A percentile compares a stretch with the other conserved stretches of the same genome.
Evolutionary conservation across 2,329 filamentous ascomycete genomes (phyloP).

Genomic region (Ophiostoma quercus): DNA sequence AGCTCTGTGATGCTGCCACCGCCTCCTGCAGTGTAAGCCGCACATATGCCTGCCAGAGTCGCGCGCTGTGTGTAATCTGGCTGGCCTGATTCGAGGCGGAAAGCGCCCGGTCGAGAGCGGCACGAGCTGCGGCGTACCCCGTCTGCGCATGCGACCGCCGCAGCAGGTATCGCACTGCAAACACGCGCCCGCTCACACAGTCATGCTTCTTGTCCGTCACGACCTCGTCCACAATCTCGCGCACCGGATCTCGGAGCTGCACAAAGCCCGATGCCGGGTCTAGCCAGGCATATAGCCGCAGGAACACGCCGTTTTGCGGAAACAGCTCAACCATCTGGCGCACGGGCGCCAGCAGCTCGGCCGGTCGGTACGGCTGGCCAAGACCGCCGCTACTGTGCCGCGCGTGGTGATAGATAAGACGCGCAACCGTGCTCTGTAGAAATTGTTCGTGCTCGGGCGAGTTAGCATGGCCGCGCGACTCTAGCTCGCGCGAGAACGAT

Average conservation of each 20-base stretch:
- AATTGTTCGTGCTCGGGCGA: slow-evolving; percentile 54
- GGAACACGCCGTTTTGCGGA: slow-evolving; percentile 70
- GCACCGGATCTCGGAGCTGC: slow-evolving; percentile 69
- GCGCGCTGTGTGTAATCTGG: slow-evolving; percentile 27
- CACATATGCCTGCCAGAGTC: slow-evolving; percentile 49
- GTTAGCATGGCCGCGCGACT: slow-evolving; percentile 34
- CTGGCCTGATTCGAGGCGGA: slow-evolving; percentile 24
- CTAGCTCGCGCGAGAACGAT: slow-evolving; percentile 41
- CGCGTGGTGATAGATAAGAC: slow-evolving; percentile 62
- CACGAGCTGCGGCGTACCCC: slow-evolving; percentile 29
- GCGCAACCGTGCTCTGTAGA: slow-evolving; percentile 55
- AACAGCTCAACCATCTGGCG: slow-evolving; percentile 57
- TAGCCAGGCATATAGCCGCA: slow-evolving; percentile 67
- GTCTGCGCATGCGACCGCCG: slow-evolving; percentile 19
- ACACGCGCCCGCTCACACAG: slow-evolving; percentile 28
- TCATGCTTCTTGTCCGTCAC: slow-evolving; percentile 32
- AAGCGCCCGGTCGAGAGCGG: slow-evolving; percentile 51
- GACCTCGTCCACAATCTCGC: slow-evolving; percentile 56
- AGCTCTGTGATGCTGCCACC: slow-evolving; percentile 30
- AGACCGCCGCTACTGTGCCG: slow-evolving; percentile 40
- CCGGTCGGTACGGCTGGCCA: slow-evolving; percentile 56
- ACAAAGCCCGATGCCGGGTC: slow-evolving; percentile 45
- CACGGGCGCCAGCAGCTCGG: slow-evolving; percentile 58
- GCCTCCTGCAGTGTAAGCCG: slow-evolving; percentile 35
- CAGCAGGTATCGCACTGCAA: slow-evolving; percentile 50